Conservation (phyloP, 257 asterid species). For the Schizonepeta tenuifolia region DNA sequence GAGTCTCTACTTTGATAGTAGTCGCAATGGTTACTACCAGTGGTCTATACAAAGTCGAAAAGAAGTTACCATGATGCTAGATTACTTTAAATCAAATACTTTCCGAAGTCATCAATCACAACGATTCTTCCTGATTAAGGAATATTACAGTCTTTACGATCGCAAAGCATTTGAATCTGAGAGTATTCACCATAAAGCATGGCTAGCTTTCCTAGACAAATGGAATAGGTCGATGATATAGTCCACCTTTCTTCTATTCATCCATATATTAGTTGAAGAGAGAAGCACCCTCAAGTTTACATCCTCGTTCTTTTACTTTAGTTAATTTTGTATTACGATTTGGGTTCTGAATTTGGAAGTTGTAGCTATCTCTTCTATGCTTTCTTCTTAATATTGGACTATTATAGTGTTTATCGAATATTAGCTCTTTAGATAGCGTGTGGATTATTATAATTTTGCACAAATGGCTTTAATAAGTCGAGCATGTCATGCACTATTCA, state of each 20-base stretch:
- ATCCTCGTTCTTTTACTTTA: neutral
- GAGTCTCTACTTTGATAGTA: neutral
- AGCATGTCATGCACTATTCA: no score
- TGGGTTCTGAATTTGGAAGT: neutral
- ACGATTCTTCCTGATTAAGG: no score
- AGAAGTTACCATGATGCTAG: neutral
- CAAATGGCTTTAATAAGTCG: no score
- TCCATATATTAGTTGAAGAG: constrained; percentile 23
- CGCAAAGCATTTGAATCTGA: no score
- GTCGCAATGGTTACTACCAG: constrained; percentile 6
- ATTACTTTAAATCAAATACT: no score
- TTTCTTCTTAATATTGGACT: neutral
- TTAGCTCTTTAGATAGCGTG: neutral
- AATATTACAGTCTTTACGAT: no score
- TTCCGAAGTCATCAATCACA: no score
- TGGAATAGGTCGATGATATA: constrained; percentile 19
- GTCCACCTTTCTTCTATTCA: constrained; percentile 18
- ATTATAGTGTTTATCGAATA: neutral
- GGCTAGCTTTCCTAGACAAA: neutral
- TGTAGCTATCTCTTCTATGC: neutral
- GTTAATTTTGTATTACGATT: neutral
- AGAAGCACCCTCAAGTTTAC: neutral
- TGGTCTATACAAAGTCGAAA: neutral
- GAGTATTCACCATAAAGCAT: no score
- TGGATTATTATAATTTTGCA: no score